Evolutionary conservation across 306 rosid genomes (phyloP).

Genomic region (Sicyos baderoa): DNA sequence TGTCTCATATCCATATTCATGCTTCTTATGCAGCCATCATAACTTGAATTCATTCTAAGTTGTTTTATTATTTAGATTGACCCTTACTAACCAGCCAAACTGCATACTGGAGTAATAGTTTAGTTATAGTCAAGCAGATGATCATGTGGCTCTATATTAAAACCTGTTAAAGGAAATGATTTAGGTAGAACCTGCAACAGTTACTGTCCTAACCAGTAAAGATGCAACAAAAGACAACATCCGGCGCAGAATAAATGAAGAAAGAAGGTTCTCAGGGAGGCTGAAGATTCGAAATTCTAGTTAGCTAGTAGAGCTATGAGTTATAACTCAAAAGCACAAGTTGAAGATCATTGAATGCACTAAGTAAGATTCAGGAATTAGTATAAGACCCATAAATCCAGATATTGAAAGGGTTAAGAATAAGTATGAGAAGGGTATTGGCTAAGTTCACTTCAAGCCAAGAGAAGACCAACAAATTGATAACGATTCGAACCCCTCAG

Average conservation of each 20-base stretch:
- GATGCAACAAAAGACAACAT: not conserved
- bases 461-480: slow-evolving; percentile 12
- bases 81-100: not conserved
- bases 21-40: not conserved
- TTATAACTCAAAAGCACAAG: not conserved
- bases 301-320: not conserved
- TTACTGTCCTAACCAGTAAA: not conserved
- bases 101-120: not conserved
- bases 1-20: too few species aligned
- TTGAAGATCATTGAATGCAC: not conserved
- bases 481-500: too few species aligned
- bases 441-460: not conserved
- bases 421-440: not conserved
- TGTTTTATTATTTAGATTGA: not conserved
- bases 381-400: slow-evolving; percentile 8
- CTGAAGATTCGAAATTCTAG: not conserved
- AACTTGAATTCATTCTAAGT: not conserved
- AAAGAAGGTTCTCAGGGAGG: slow-evolving; percentile 8
- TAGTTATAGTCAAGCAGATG: slow-evolving; percentile 1
- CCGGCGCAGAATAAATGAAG: slow-evolving; percentile 11
- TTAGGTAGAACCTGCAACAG: not conserved
- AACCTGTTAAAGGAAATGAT: not conserved
- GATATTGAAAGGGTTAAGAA: not conserved
- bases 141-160: not conserved
- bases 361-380: not conserved